Conservation (phyloP, 805 yeast genomes). For the Candida chilensis region DNA sequence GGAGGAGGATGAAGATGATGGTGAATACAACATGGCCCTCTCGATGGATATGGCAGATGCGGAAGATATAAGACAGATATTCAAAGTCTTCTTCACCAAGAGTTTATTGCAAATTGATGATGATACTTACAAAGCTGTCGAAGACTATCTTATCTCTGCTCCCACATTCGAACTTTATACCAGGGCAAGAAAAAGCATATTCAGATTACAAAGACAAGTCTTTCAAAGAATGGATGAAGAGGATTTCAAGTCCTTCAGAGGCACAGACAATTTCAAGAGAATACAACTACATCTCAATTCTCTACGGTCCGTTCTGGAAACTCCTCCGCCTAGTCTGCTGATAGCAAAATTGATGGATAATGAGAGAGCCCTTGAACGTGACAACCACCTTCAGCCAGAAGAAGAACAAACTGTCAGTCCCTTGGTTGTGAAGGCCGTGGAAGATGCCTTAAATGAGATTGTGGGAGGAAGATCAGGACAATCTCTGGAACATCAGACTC, state of each 20-base stretch:
- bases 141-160: conserved; percentile 7
- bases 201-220: conserved; percentile 47
- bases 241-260: conserved; percentile 53
- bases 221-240: conserved; percentile 38
- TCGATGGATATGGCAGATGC: conserved; percentile 34
- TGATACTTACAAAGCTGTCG: conserved; percentile 20
- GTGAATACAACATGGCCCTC: conserved; percentile 15
- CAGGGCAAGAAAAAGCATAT: conserved; percentile 50
- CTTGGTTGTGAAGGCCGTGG: conserved; percentile 50
- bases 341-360: background rate
- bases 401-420: conserved; percentile 26
- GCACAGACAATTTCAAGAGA: too few species aligned
- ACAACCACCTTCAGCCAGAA: too few species aligned
- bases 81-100: conserved; percentile 26
- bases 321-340: too few species aligned
- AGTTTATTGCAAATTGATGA: conserved; percentile 16
- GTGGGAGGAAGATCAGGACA: conserved; percentile 17
- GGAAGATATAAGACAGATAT: conserved; percentile 46
- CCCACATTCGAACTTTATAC: conserved; percentile 33
- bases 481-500: background rate
- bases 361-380: background rate
- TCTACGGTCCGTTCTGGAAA: too few species aligned
- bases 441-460: conserved; percentile 57
- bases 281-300: too few species aligned
- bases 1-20: conserved; percentile 16